These are phyloP conservation scores for Eucalyptus melliodora DNA, from an alignment of 345 rosid genomes.

Conservation along the genomic window DNA sequence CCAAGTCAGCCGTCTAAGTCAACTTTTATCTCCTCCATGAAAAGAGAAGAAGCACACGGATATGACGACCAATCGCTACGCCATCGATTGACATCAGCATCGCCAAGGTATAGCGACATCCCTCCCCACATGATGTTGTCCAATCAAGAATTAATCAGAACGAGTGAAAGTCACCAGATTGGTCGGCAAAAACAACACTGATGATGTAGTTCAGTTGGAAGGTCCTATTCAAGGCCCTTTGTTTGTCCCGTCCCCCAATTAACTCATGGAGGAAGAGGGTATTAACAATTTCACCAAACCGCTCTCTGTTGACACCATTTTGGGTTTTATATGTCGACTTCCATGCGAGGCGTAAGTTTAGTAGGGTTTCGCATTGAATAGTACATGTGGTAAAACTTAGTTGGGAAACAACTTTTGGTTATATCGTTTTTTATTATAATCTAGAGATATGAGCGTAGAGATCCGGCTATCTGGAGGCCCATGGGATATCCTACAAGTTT, in stretches of 20 bases:
- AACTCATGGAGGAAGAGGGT: not conserved
- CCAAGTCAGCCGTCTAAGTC: not conserved
- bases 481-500: accelerated
- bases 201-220: not conserved
- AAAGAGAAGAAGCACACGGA: not conserved
- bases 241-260: not conserved
- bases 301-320: not conserved
- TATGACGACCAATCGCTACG: not conserved
- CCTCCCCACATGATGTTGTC: not conserved
- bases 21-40: not conserved
- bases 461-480: accelerated
- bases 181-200: not conserved
- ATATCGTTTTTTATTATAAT: not conserved
- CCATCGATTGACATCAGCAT: not conserved
- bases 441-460: accelerated
- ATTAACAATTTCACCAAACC: not conserved
- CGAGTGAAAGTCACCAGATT: not conserved
- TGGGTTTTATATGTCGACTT: not conserved
- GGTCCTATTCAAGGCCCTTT: not conserved
- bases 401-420: not conserved
- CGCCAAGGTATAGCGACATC: not conserved
- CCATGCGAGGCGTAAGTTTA: not conserved
- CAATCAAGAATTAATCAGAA: not conserved
- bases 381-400: not conserved
- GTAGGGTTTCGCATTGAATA: not conserved